Percentiles rank a stretch among this genome's conserved stretches.
Conservation (phyloP, 2,329 filamentous ascomycete species). For the Diaporthe nobilis region DNA sequence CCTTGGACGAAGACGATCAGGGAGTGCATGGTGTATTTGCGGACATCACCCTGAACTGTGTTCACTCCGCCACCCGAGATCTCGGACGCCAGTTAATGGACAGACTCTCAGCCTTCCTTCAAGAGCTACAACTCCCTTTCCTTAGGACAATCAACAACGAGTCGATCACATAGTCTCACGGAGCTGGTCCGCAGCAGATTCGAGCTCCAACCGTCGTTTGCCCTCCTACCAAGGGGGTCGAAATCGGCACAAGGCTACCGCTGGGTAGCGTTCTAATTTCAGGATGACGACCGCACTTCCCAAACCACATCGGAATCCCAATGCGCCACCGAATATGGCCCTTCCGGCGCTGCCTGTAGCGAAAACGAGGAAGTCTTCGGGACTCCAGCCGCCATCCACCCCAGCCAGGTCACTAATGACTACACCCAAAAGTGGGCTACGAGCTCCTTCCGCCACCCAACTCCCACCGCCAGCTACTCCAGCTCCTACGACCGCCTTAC, state of each 20-base stretch:
- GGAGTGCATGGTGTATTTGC: slow-evolving; percentile 12
- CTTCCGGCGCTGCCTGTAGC: slow-evolving; percentile 81
- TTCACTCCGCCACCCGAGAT: slow-evolving; percentile 18
- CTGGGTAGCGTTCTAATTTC: slow-evolving; percentile 35
- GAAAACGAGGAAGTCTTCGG: slow-evolving; percentile 76
- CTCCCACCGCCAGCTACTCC: slow-evolving; percentile 64
- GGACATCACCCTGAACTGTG: slow-evolving; percentile 7
- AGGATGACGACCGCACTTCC: slow-evolving; percentile 74
- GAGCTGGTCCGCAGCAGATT: slow-evolving; percentile 2
- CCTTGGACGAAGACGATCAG: slow-evolving; percentile 19
- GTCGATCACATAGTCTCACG: not conserved
- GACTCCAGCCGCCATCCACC: slow-evolving; percentile 52
- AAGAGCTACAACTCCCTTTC: slow-evolving; percentile 1
- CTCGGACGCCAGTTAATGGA: slow-evolving; percentile 36
- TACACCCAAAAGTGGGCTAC: slow-evolving; percentile 70
- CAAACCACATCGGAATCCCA: slow-evolving; percentile 75
- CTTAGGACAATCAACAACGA: not conserved
- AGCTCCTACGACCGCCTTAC: slow-evolving; percentile 66
- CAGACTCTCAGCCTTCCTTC: not conserved
- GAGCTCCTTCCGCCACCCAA: slow-evolving; percentile 71
- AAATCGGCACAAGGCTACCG: slow-evolving; percentile 32
- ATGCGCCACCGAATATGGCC: slow-evolving; percentile 79
- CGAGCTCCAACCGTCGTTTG: slow-evolving; percentile 1
- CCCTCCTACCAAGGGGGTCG: slow-evolving; percentile 6
- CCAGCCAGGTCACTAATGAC: slow-evolving; percentile 59